Base-by-base conservation (phyloP, 164 flowering plant genomes). In the Euptelea pleiosperma region DNA sequence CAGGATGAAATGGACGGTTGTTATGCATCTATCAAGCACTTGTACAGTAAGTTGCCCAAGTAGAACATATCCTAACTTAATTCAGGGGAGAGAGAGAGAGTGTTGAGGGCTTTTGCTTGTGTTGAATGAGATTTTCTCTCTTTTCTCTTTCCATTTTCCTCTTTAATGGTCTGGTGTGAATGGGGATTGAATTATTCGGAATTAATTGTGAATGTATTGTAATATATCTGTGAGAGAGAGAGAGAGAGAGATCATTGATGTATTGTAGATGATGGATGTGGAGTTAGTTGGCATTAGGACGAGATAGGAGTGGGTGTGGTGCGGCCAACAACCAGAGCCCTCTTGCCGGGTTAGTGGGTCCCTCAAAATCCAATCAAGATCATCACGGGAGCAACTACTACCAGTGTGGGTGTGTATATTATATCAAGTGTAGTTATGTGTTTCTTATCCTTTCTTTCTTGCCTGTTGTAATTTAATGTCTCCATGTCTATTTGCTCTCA, bases 321-420 rank as follows among this genome's bases (percentile, higher is more conserved):
- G 39, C 53, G 73, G 77, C 72, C 80, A 79, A 71, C 80, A 75
- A 79, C 80, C 79, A 70, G 46, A 56, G 69, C 47, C 63, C 45
- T 58, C 35, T 51, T 72, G 75, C 55, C 65, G 55, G 57, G 37
- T 44, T 12, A 52, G 52, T 57, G 64, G 60, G 55, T 2, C 65
- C 75, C 61, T n/a, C 52, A 60, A 63, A 63, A 67, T 70, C 30
- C 39, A 63, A 40, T 54, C 60, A 50, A 58, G 68, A 51, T 63
- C 68, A 35, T n/a, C n/a, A n/a, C n/a, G n/a, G n/a, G n/a, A n/a
- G 28, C 43, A 19, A 37, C 41, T 11, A 9, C 26, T 36, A 34
- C 28, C 9, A 28, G 31, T 19, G n/a, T 16, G 29, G 24, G 15
- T 22, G 52, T 24, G 14, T 19, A n/a, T 25, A 45, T 45, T 2